Base-by-base conservation (phyloP, 192 early-diverging fungal species). In the Coemansia asiatica region DNA sequence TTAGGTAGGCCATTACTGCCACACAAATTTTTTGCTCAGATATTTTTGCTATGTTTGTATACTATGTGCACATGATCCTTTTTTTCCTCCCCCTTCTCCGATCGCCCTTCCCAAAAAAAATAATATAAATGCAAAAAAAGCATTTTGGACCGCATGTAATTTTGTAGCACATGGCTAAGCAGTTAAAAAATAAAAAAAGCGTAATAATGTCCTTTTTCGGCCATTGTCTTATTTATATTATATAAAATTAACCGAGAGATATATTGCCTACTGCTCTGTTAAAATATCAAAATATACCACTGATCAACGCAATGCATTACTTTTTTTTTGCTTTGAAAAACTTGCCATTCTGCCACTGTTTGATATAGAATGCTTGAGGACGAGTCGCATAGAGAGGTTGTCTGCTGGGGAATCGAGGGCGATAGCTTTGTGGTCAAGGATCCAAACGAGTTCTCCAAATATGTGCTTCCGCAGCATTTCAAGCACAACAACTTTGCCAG, bases 401-500 rank as follows among this genome's bases (percentile, higher is more conserved):
- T 82, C 25, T 68, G 81, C 54, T 97, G 95, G 95, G 89, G 92
- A n/a, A 73, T 75, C 15, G 78, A 85, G 22, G 95, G 95, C 57
- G 89, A 92, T 59, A 85, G 90, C 58, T 97, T 97, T 75, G 90
- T 92, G 19, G 91, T 97, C 21, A 89, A 87, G 56, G 93, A 95
- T 57, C 89, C 89, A 7, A 90, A 89, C 15, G 91, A 91, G 58
- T 91, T 96, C 63, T 89, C 90, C 21, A 88, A 86, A 59, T 80
- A 71, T 9, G 85, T 95, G 0, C 72, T 95, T 47, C 93, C 93
- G 23, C 88, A 90, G 69, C 90, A 92, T 65, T 95, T 94, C 68
- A 94, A 94, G 71, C 94, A 95, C 74, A 93, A 91, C 74, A 93
- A 94, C 81, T 94, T 90, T 88, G 88, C 90, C 59, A 93, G 91